These are phyloP conservation scores for Atkinsonella texensis DNA, from an alignment of 2,329 filamentous ascomycete genomes.

Conservation along the genomic window DNA sequence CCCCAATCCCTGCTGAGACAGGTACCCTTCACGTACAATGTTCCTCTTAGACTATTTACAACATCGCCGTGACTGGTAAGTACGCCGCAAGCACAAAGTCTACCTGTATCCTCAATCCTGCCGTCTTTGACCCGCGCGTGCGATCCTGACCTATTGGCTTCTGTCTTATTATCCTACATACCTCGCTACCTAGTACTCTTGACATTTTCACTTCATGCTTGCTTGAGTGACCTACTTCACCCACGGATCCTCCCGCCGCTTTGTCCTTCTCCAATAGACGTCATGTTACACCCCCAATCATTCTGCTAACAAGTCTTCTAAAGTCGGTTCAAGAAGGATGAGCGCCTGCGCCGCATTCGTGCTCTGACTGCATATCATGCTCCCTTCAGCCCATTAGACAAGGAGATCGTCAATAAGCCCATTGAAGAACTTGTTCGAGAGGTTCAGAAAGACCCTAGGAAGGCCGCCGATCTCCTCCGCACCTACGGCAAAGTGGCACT, in stretches of 20 bases:
- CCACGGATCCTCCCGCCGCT: background rate
- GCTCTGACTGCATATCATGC: conserved; percentile 54
- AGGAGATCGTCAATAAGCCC: conserved; percentile 54
- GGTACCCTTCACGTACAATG: conserved; percentile 16
- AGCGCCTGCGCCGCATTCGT: conserved; percentile 58
- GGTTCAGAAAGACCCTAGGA: conserved; percentile 56
- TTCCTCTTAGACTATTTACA: conserved; percentile 49
- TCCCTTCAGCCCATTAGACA: conserved; percentile 52
- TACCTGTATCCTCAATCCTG: conserved; percentile 1
- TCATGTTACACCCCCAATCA: background rate
- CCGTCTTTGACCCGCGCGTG: background rate
- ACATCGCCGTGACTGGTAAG: conserved; percentile 58
- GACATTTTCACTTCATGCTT: too few relatives aligned
- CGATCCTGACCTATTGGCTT: too few relatives aligned
- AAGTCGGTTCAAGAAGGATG: conserved; percentile 68
- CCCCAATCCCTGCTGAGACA: background rate
- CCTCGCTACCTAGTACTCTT: too few relatives aligned
- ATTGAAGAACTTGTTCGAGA: conserved; percentile 68
- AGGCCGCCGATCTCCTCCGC: conserved; percentile 62
- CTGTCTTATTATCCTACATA: too few relatives aligned
- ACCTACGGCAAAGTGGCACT: conserved; percentile 81
- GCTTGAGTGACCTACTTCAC: background rate
- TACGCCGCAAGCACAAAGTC: background rate
- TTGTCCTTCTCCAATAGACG: background rate
- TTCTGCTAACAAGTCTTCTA: conserved; percentile 16